Evolutionary conservation across 768 basidiomycete species (phyloP), one percentile per base, ranked within the genome.

Genomic region (Gloeophyllum trabeum): DNA sequence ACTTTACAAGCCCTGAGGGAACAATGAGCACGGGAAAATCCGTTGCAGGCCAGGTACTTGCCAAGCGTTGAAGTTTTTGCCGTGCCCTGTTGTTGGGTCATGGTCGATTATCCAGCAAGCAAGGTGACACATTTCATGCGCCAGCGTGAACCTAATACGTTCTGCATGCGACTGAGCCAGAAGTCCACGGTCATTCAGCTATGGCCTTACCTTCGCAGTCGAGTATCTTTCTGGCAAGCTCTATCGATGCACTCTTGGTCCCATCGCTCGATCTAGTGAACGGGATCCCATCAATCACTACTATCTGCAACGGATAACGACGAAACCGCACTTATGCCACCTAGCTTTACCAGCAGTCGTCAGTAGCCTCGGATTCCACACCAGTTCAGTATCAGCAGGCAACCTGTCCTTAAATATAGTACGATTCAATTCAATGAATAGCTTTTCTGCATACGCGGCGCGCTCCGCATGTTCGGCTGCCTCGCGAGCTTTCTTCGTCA

Each of bases 81-180:
- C 88, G 49, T 92, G 88, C 5, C 70, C 73, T 55, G 87, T 85
- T 44, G 75, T 75, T 3, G 79, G 71, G 6, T 76, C 68, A 14
- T 70, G 63, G 54, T 82, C 75, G 43, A 93, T 85, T 19, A 86
- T 63, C 89, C 89, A 93, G 43, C 75, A 75, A 2, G 90, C 90
- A 24, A 93, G 59, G 62, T 92, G 90, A 51, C 89, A 92, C 88
- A 92, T 90, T 57, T 93, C 90, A 51, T 93, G 90, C 23, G 85
- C 78, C 10, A 93, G 61, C 1, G 89, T 92, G 52, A 82, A 80
- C 25, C 81, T 68, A 39, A 92, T 81, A 28, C 87, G 75, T 42
- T 86, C 89, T 91, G 44, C 12, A 2, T 13, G 28, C 23, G 22
- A 40, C 20, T 19, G 32, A 10, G 35, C 6, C 21, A 28, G 37